A percentile compares a stretch with the other conserved stretches of the same genome.
phyloP scores from a whole-genome alignment of 2,329 filamentous ascomycete species.

The Hypoxylon sp. region DNA sequence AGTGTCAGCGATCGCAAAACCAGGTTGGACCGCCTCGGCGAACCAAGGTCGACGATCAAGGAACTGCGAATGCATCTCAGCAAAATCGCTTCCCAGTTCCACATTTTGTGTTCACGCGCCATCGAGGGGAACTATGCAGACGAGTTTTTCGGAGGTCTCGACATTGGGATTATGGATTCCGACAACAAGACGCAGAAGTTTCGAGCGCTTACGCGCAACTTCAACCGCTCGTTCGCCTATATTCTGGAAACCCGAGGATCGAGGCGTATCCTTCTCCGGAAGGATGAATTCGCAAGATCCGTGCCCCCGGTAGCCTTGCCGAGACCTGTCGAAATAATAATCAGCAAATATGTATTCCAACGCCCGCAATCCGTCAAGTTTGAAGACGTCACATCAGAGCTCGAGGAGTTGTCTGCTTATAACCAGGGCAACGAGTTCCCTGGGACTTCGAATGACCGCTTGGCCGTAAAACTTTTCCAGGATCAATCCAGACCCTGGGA shows the following conservation, averaged over 20 bases:
- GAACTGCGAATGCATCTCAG: constrained; percentile 52
- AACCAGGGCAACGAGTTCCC: constrained; percentile 58
- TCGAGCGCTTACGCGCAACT: constrained; percentile 49
- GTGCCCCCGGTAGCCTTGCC: no score
- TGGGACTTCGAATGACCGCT: constrained; percentile 52
- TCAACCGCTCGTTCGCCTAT: constrained; percentile 50
- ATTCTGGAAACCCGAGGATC: constrained; percentile 47
- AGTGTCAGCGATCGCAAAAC: constrained; percentile 36
- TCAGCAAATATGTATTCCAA: constrained; percentile 49
- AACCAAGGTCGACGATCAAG: constrained; percentile 43
- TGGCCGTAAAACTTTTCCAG: constrained; percentile 56
- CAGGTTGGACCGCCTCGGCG: constrained; percentile 42
- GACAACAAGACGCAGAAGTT: constrained; percentile 47
- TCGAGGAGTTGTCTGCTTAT: constrained; percentile 50
- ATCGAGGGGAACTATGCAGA: constrained; percentile 57
- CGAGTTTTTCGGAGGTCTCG: constrained; percentile 54
- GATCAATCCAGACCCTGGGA: constrained; percentile 55
- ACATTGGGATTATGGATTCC: constrained; percentile 18
- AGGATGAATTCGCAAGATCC: no score
- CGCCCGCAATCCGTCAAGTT: constrained; percentile 45
- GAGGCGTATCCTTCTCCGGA: constrained; percentile 38
- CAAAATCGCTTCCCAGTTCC: constrained; percentile 54
- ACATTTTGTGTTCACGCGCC: constrained; percentile 53
- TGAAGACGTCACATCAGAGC: constrained; percentile 37
- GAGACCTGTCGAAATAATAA: constrained; percentile 47